Evolutionary conservation across 2,329 filamentous ascomycete species (phyloP), one percentile per base, ranked within the genome.

Genomic region (Pyrenochaeta sp.): DNA sequence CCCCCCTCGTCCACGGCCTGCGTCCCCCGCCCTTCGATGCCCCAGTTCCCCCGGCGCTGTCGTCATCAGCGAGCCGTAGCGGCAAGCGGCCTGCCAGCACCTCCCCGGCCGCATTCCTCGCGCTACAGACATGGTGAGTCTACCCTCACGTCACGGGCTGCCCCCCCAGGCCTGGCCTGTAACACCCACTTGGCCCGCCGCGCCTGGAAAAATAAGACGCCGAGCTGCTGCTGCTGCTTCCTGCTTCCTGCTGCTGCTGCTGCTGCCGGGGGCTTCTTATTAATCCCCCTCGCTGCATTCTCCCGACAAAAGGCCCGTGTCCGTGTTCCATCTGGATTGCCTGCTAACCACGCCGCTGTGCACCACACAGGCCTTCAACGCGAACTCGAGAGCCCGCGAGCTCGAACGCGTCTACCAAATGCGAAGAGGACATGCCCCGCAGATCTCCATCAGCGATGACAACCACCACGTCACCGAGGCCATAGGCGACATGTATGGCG

Each of bases 391-490:
- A 64, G 78, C 79, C 50, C 72, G 68, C 49, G 78, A 81, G 66
- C 75, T 81, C 51, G 79, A 81, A 63, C 74, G 76, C 36, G 54
- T 73, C 69, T 83, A 83, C 75, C 77, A 82, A 64, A 76, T 78
- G 65, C 79, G 82, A 58, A 80, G 83, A 68, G 83, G 84, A 63
- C 86, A 88, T 78, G 78, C 78, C 63, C 81, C 85, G 58, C 83
- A 87, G 64, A 79, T 88, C 57, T 87, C 85, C 65, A 88, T 96
- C 75, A 95, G 90, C 75, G 92, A 97, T 78, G 90, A 93, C 56
- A 92, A 85, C 78, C 92, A 97, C 78, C 93, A 97, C 85, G 91
- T 97, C 73, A 97, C 92, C 51, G 93, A 97, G 76, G 90, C 92
- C 54, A 96, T 97, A 76, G 91, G 91, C 46, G 92, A 92, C 67